Conservation (phyloP, 2,329 filamentous ascomycete genomes). For the Colletotrichum cordylinicola region DNA sequence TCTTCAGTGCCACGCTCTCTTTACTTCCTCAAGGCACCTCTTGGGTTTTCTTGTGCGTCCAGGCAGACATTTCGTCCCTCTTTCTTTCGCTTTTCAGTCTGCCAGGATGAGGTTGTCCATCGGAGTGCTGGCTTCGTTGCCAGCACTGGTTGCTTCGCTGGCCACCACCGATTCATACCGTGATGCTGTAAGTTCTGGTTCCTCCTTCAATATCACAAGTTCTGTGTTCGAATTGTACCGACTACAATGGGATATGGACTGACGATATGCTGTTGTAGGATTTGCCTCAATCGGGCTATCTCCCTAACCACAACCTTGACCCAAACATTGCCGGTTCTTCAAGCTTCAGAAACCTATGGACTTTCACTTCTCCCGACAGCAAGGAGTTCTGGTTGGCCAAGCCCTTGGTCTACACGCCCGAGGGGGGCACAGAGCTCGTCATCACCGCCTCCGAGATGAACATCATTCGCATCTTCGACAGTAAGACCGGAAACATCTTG, state of each 20-base stretch:
- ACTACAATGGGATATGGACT: background rate
- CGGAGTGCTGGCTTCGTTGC: constrained; percentile 19
- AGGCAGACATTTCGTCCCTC: constrained; percentile 8
- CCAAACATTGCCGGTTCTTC: constrained; percentile 41
- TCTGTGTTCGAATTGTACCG: background rate
- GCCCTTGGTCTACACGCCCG: constrained; percentile 48
- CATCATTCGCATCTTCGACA: constrained; percentile 43
- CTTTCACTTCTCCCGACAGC: constrained; percentile 33
- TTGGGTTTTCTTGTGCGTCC: background rate
- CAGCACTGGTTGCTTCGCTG: constrained; percentile 19
- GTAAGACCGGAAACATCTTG: constrained; percentile 43
- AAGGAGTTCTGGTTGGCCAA: constrained; percentile 35
- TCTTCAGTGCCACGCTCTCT: background rate
- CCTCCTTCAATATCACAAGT: background rate
- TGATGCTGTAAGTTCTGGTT: constrained; percentile 17
- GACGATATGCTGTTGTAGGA: constrained; percentile 24
- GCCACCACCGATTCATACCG: constrained; percentile 23
- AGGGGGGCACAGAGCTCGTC: constrained; percentile 37
- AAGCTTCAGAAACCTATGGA: constrained; percentile 31
- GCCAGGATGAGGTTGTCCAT: constrained; percentile 17
- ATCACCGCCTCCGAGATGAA: constrained; percentile 45
- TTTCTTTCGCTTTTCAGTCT: background rate
- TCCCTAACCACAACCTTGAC: constrained; percentile 46
- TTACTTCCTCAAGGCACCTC: background rate
- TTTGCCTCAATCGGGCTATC: constrained; percentile 39